phyloP scores from a whole-genome alignment of 129 eudicot species.

The Smallanthus sonchifolius region DNA sequence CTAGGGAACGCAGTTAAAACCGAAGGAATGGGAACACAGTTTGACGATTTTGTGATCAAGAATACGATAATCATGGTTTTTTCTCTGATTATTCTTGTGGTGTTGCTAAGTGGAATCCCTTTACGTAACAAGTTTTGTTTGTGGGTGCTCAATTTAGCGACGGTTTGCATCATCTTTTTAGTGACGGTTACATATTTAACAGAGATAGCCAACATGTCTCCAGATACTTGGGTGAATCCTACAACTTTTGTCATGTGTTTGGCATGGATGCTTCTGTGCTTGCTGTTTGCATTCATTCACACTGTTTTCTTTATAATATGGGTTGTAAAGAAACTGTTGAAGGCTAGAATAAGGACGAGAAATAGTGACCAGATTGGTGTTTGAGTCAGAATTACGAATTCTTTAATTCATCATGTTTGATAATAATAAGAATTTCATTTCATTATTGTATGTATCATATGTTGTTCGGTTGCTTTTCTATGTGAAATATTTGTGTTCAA shows the following conservation, averaged over 20 bases:
- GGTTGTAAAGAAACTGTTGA: not conserved
- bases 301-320: slow-evolving; percentile 20
- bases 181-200: not conserved
- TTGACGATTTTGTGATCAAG: slow-evolving; percentile 5
- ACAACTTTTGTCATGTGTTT: not conserved
- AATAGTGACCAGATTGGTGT: not conserved
- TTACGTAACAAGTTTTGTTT: slow-evolving; percentile 23
- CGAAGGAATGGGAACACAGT: not conserved
- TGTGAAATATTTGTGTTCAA: not conserved
- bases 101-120: slow-evolving; percentile 30
- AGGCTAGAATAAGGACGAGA: not conserved
- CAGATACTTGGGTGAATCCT: slow-evolving; percentile 12
- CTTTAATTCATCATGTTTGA: not conserved
- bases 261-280: not conserved
- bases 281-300: slow-evolving; percentile 12
- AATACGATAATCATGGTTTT: slow-evolving; percentile 30
- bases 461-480: not conserved
- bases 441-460: slow-evolving; percentile 3
- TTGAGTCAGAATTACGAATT: not conserved
- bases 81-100: slow-evolving; percentile 23
- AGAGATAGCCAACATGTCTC: slow-evolving; percentile 22
- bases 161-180: slow-evolving; percentile 20
- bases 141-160: slow-evolving; percentile 28
- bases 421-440: not conserved
- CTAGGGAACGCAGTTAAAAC: slow-evolving; percentile 30